A percentile compares a stretch with the other conserved stretches of the same genome.
Evolutionary conservation across 2,329 filamentous ascomycete species (phyloP).

Genomic region (Hypoxylon sp.): DNA sequence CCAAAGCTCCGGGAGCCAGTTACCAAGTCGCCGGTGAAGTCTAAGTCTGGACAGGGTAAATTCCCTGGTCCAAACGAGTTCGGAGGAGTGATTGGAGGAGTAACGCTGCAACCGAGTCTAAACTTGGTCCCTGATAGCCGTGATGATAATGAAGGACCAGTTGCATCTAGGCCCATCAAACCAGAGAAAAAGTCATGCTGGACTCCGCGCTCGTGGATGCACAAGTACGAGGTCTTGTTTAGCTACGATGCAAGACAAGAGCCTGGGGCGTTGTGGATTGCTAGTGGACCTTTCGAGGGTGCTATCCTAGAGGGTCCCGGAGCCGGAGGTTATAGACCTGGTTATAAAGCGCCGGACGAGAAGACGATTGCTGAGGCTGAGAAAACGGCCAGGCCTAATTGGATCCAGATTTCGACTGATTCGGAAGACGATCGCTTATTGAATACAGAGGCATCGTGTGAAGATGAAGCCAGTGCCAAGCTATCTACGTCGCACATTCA

Average conservation of each 20-base stretch:
- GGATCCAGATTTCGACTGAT: neutral
- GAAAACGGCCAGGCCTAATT: slow-evolving; percentile 26
- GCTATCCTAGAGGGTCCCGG: slow-evolving; percentile 43
- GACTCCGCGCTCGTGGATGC: slow-evolving; percentile 37
- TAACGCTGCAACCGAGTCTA: neutral
- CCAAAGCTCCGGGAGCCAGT: neutral
- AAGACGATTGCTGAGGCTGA: slow-evolving; percentile 39
- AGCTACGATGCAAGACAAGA: slow-evolving; percentile 12
- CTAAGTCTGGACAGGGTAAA: slow-evolving; percentile 17
- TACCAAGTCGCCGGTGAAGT: neutral
- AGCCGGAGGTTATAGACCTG: slow-evolving; percentile 41
- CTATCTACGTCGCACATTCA: neutral
- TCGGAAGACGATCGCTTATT: neutral
- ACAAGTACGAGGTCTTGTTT: slow-evolving; percentile 33
- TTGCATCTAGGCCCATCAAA: neutral
- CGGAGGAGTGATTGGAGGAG: neutral
- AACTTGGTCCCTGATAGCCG: neutral
- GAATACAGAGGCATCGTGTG: neutral
- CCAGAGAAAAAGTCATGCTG: slow-evolving; percentile 25
- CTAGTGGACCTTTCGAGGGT: slow-evolving; percentile 47
- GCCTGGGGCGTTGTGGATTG: slow-evolving; percentile 29
- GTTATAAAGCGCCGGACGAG: slow-evolving; percentile 39
- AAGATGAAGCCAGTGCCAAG: neutral
- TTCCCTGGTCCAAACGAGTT: slow-evolving; percentile 8
- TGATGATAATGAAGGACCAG: neutral